These are phyloP conservation scores for Microthlaspi erraticum DNA, from an alignment of 345 rosid genomes.

Conservation along the genomic window DNA sequence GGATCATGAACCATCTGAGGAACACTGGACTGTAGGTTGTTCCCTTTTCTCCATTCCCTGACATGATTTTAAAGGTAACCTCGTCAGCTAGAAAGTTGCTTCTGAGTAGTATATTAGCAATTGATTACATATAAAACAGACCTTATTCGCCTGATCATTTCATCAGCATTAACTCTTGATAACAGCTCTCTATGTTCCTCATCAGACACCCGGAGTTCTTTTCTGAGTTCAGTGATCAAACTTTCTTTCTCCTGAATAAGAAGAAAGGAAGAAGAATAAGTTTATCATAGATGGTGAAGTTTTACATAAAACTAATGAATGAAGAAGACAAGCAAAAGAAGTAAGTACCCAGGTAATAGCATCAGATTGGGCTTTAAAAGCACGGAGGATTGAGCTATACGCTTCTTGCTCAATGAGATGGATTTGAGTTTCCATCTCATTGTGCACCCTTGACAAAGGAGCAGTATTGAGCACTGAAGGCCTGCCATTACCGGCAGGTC, in stretches of 20 bases:
- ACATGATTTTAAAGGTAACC: conserved; percentile 21
- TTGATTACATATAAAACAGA: conserved; percentile 41
- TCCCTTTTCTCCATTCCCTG: conserved; percentile 94
- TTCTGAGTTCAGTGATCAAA: conserved; percentile 93
- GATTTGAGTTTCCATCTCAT: conserved; percentile 91
- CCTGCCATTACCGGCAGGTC: conserved; percentile 83
- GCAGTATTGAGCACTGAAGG: conserved; percentile 64
- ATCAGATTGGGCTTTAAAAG: conserved; percentile 98
- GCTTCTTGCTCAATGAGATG: conserved; percentile 95
- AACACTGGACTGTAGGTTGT: conserved; percentile 67
- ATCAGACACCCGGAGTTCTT: conserved; percentile 94
- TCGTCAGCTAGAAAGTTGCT: conserved; percentile 6
- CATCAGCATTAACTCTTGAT: conserved; percentile 88
- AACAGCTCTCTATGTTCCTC: conserved; percentile 92
- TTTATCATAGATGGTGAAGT: conserved; percentile 10
- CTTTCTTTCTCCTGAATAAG: conserved; percentile 85
- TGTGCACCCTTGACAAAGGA: conserved; percentile 68
- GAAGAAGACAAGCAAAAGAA: conserved; percentile 24
- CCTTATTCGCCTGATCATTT: conserved; percentile 84
- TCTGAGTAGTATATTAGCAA: neutral
- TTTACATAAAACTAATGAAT: neutral
- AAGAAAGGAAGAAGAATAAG: conserved; percentile 11
- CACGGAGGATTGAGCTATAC: conserved; percentile 82
- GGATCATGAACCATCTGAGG: conserved; percentile 70
- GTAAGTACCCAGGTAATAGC: conserved; percentile 92